phyloP scores from a whole-genome alignment of 192 early-diverging fungal genomes.

The Coemansia reversa region DNA sequence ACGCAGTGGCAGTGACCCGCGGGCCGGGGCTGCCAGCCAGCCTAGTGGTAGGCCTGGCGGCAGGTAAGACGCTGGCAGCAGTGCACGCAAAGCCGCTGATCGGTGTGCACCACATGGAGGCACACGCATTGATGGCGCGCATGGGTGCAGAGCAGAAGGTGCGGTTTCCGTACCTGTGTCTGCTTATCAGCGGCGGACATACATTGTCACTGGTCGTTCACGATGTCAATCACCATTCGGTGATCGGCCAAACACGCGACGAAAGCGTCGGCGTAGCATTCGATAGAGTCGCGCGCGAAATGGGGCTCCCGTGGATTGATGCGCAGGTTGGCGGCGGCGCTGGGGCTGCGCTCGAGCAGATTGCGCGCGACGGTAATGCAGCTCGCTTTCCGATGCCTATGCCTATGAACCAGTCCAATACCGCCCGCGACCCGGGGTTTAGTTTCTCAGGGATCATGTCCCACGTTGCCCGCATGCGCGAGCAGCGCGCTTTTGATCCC shows the following conservation, averaged over 20 bases:
- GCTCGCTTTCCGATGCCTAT: constrained; percentile 51
- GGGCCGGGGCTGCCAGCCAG: constrained; percentile 73
- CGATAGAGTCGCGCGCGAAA: constrained; percentile 72
- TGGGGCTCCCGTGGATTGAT: constrained; percentile 63
- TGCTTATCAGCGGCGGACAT: constrained; percentile 78
- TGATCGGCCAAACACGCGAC: constrained; percentile 68
- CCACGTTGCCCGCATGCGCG: constrained; percentile 56
- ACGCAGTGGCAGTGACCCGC: constrained; percentile 73
- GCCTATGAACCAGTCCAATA: constrained; percentile 63
- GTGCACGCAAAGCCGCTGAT: constrained; percentile 64
- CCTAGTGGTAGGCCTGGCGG: constrained; percentile 67
- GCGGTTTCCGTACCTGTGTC: constrained; percentile 66
- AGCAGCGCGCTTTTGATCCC: constrained; percentile 28
- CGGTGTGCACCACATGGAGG: constrained; percentile 86
- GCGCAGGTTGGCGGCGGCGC: constrained; percentile 65
- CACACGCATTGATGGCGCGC: constrained; percentile 75
- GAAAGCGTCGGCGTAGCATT: constrained; percentile 78
- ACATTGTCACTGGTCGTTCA: constrained; percentile 63
- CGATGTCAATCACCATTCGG: constrained; percentile 59
- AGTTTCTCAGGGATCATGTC: constrained; percentile 79
- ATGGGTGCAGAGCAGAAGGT: constrained; percentile 40
- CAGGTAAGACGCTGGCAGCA: constrained; percentile 71
- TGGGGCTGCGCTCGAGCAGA: constrained; percentile 67
- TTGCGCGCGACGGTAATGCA: constrained; percentile 58
- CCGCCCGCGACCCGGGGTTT: constrained; percentile 56